Evolutionary conservation across 2,329 filamentous ascomycete species (phyloP).

Genomic region (Aspergillus sp.): DNA sequence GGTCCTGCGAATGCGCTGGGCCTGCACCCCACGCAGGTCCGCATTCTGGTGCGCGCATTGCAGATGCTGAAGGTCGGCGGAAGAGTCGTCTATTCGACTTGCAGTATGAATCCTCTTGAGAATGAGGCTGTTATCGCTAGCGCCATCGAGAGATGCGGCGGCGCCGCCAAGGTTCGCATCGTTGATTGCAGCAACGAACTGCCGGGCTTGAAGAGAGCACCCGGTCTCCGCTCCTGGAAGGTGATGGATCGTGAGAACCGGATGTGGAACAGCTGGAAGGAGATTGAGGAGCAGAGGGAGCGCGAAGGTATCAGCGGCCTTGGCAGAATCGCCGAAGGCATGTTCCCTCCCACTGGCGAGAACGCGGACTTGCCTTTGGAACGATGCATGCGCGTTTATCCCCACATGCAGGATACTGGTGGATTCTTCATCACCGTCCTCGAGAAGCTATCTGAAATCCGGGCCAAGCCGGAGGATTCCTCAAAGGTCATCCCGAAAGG

Average conservation of each 20-base stretch:
- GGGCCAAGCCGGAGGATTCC: conserved; percentile 65
- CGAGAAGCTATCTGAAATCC: conserved; percentile 86
- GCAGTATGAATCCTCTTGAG: conserved; percentile 97
- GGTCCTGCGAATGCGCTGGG: conserved; percentile 81
- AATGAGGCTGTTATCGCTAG: conserved; percentile 89
- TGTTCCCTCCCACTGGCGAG: conserved; percentile 71
- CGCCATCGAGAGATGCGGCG: conserved; percentile 87
- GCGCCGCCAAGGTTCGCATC: conserved; percentile 74
- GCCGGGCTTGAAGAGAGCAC: conserved; percentile 69
- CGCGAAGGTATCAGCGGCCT: conserved; percentile 61
- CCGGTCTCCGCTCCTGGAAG: conserved; percentile 79
- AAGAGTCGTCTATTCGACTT: conserved; percentile 94
- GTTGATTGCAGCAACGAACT: conserved; percentile 79
- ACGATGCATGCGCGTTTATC: conserved; percentile 89
- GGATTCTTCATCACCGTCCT: conserved; percentile 96
- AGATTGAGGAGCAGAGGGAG: conserved; percentile 69
- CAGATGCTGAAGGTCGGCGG: conserved; percentile 96
- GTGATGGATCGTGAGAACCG: conserved; percentile 83
- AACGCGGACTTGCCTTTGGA: conserved; percentile 70
- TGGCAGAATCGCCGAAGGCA: conserved; percentile 69
- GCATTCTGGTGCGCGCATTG: conserved; percentile 86
- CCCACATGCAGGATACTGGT: conserved; percentile 92
- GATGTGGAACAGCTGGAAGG: conserved; percentile 77
- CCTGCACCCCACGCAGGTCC: conserved; percentile 78
- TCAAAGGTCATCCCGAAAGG: conserved; percentile 37